Evolutionary conservation across 108 stramenopile genomes (phyloP), one percentile per base, ranked within the genome.

Genomic region (Cylindrotheca fusiformis): DNA sequence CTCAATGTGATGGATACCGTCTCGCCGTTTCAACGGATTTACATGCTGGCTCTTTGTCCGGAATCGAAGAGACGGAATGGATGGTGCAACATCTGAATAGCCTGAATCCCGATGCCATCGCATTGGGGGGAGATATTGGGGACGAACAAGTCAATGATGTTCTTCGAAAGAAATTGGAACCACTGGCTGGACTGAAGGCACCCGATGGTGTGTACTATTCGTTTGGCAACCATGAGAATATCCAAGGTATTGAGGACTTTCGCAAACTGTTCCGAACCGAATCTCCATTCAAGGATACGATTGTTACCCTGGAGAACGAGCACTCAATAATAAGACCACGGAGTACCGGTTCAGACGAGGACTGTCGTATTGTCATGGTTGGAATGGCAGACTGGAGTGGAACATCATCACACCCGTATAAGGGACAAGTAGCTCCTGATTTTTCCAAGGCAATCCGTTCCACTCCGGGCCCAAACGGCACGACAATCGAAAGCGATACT

Each of bases 351-450:
- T n/a, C n/a, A n/a, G n/a, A n/a, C n/a, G 36, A 41, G 14, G 36
- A 14, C 6, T 41, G 36, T 14, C 14, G 10, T 14, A 41, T 41
- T 41, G 36, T 14, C 14, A 6, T 41, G 6, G 36, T 41, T 41
- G 36, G 36, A 41, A 41, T 41, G 36, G 36, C 36, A 41, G 36
- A 41, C 14, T 41, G 36, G 36, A 41, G 36, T 41, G 36, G 36
- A 41, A 6, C 6, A 6, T 14, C 10, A 41, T 6, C 36, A 14
- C 14, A 41, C 14, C 36, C 6, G 6, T 14, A 41, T 41, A 14
- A 41, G 10, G 36, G 36, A 41, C 36, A 41, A 14, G 36, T 41
- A 41, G 36, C 36, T 41, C 36, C 36, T 10, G 36, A 41, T 14
- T 41, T 41, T 41, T 14, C 6, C 6, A 6, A 14, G 36, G 36